Conservation (phyloP, 2,329 filamentous ascomycete species). For the Verticillium longisporum region DNA sequence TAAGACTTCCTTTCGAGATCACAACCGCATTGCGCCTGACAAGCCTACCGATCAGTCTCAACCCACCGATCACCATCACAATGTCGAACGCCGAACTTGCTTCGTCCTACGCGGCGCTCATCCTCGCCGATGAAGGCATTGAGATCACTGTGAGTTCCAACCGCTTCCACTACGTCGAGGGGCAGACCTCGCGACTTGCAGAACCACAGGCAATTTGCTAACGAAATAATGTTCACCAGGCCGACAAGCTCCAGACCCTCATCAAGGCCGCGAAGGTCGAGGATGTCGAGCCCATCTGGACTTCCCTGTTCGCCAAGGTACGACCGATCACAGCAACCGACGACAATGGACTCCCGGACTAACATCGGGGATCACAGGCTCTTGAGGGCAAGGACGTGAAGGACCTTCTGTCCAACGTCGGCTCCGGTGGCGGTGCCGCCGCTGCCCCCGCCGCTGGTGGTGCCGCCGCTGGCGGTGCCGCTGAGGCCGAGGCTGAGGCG, state of each 20-base stretch:
- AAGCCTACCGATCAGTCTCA: conserved; percentile 20
- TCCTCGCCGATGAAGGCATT: conserved; percentile 98
- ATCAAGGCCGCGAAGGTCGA: conserved; percentile 85
- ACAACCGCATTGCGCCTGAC: conserved; percentile 9
- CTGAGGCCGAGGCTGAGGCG: conserved; percentile 50
- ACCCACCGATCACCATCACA: conserved; percentile 37
- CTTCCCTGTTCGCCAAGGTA: conserved; percentile 97
- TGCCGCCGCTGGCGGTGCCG: conserved; percentile 52
- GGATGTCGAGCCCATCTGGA: conserved; percentile 99
- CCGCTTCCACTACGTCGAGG: not conserved
- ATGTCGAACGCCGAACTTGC: conserved; percentile 99
- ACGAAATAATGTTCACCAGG: conserved; percentile 41
- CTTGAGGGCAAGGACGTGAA: conserved; percentile 93
- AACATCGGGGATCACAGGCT: conserved; percentile 46
- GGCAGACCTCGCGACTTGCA: not conserved
- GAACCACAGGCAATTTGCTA: not conserved
- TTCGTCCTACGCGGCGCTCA: conserved; percentile 97
- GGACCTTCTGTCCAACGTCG: conserved; percentile 82
- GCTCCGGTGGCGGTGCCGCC: conserved; percentile 75
- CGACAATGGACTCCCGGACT: conserved; percentile 5
- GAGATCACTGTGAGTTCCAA: conserved; percentile 87
- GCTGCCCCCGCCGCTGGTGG: conserved; percentile 57
- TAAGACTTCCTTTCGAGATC: conserved; percentile 5
- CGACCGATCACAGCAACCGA: conserved; percentile 25
- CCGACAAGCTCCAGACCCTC: conserved; percentile 95